Conservation (phyloP, 345 rosid species). For the Eucalyptus fibrosa region DNA sequence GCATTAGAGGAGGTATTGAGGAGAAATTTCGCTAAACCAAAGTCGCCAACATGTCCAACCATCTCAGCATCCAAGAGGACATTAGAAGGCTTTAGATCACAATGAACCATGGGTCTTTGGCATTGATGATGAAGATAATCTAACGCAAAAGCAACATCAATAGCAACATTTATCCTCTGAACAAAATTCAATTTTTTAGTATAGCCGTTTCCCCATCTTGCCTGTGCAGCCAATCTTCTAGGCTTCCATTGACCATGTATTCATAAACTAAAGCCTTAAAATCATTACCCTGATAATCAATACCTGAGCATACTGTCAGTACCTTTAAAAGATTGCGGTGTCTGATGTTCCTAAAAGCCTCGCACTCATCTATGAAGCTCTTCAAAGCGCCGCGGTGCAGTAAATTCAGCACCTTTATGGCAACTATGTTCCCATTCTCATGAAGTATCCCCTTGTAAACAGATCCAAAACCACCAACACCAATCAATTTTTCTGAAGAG, state of each 20-base stretch:
- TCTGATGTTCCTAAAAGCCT: background rate
- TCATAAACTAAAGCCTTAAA: background rate
- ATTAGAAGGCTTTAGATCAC: background rate
- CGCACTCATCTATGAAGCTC: background rate
- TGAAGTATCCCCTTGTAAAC: background rate
- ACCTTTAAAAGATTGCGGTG: background rate
- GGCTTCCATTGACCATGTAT: background rate
- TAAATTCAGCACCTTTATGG: background rate
- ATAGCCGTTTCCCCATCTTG: accelerated
- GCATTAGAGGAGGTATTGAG: background rate
- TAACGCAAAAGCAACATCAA: background rate
- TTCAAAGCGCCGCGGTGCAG: background rate
- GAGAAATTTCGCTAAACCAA: background rate
- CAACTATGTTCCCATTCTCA: background rate
- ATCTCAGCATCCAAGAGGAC: background rate
- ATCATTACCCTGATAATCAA: background rate
- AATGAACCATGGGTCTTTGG: background rate
- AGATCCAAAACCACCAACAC: background rate
- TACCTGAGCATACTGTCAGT: background rate
- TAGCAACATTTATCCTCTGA: background rate
- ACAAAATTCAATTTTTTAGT: background rate
- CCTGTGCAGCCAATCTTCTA: background rate
- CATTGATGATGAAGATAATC: slow-evolving; percentile 3
- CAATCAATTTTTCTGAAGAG: background rate
- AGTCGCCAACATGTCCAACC: background rate